Percentiles rank a stretch among this genome's conserved stretches.
phyloP scores from a whole-genome alignment of 1,139 yeast genomes.

The Kodamaea suecica region DNA sequence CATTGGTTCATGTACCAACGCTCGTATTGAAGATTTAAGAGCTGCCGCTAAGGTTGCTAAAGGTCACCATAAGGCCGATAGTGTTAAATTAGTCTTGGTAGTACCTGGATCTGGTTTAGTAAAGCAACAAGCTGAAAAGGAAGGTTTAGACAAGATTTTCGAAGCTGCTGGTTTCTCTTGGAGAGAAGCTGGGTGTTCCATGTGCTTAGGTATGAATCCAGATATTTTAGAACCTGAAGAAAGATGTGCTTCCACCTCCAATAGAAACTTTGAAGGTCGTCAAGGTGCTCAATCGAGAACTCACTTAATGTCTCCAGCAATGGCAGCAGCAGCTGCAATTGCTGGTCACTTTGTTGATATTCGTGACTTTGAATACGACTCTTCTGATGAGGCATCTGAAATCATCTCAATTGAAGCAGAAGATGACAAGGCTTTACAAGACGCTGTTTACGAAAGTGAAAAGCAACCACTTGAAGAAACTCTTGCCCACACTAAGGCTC shows the following conservation, averaged over 20 bases:
- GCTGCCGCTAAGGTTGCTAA: slow-evolving; percentile 92
- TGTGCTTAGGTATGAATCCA: slow-evolving; percentile 99
- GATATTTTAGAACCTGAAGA: slow-evolving; percentile 92
- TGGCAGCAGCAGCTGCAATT: slow-evolving; percentile 99
- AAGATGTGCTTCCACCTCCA: slow-evolving; percentile 97
- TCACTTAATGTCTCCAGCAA: slow-evolving; percentile 96
- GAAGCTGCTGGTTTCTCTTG: slow-evolving; percentile 92
- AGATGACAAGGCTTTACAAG: slow-evolving; percentile 59
- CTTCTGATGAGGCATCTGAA: slow-evolving; percentile 54
- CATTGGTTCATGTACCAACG: slow-evolving; percentile 97
- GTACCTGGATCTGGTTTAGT: slow-evolving; percentile 98
- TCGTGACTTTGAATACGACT: slow-evolving; percentile 68
- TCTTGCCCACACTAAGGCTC: slow-evolving; percentile 13
- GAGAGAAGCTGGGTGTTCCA: slow-evolving; percentile 99
- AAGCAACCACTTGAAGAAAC: slow-evolving; percentile 40
- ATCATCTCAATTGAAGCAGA: slow-evolving; percentile 51
- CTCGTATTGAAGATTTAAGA: slow-evolving; percentile 95
- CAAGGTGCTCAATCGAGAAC: slow-evolving; percentile 98
- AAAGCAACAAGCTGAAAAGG: slow-evolving; percentile 87
- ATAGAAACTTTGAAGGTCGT: slow-evolving; percentile 98
- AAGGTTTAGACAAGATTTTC: slow-evolving; percentile 89
- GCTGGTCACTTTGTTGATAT: slow-evolving; percentile 89
- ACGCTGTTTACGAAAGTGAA: slow-evolving; percentile 69
- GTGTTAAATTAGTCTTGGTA: slow-evolving; percentile 78
- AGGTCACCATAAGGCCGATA: slow-evolving; percentile 84